Evolutionary conservation across 169 alveolate species (phyloP).

Genomic region (Theileria parva): DNA sequence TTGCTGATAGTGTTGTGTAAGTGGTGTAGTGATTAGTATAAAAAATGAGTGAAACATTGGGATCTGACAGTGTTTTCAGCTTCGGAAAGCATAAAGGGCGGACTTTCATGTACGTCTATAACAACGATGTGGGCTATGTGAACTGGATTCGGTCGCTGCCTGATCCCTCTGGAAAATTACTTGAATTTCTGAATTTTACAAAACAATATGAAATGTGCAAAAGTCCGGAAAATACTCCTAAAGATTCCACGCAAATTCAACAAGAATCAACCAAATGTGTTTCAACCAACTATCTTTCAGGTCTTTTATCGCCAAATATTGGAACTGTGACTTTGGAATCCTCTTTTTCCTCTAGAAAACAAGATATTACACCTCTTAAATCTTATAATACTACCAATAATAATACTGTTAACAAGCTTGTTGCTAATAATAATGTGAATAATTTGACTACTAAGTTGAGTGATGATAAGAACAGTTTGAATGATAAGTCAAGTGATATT

Average conservation of each 20-base stretch:
- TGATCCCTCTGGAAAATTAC: conserved; percentile 64
- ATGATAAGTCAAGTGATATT: no score
- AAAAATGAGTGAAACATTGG: neutral
- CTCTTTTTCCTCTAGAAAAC: neutral
- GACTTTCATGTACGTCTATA: conserved; percentile 72
- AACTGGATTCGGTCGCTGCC: conserved; percentile 68
- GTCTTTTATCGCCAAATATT: neutral
- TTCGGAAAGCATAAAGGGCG: conserved; percentile 76
- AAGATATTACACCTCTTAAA: neutral
- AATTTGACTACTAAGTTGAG: no score
- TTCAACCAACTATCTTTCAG: neutral
- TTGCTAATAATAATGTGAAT: no score
- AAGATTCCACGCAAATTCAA: neutral
- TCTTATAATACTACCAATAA: neutral
- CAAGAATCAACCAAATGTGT: neutral
- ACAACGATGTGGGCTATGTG: conserved; percentile 62
- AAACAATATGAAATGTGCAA: conserved; percentile 16
- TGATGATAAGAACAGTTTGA: no score
- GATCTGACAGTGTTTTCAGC: conserved; percentile 26
- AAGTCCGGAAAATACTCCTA: neutral
- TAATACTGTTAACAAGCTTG: no score
- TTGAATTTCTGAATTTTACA: conserved; percentile 59
- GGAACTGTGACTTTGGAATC: neutral
- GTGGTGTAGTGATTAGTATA: neutral
- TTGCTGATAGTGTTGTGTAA: no score